Conservation (phyloP, 805 yeast species). For the Lipomyces yamanashiensis region DNA sequence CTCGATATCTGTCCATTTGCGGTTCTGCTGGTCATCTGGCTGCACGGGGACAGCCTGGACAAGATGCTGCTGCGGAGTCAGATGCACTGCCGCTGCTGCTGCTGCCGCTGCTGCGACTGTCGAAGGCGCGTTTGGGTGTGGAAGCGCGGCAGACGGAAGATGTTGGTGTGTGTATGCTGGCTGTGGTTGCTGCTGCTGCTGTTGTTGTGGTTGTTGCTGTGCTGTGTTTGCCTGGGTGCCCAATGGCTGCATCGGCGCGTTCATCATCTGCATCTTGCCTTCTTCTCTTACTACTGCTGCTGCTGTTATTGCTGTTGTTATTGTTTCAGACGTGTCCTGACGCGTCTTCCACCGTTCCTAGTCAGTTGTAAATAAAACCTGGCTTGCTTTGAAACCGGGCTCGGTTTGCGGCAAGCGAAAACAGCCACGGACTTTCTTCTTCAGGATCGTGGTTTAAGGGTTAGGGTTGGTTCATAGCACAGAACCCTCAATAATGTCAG, state of each 20-base stretch:
- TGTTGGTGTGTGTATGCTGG: conserved; percentile 10
- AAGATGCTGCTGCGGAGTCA: conserved; percentile 8
- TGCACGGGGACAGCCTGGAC: neutral
- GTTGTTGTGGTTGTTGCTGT: conserved; percentile 18
- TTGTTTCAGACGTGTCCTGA: conserved; percentile 1
- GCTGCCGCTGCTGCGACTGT: conserved; percentile 9
- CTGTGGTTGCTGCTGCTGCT: conserved; percentile 20
- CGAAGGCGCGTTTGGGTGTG: conserved; percentile 11
- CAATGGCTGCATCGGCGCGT: conserved; percentile 16
- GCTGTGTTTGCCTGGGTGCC: conserved; percentile 7
- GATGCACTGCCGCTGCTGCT: conserved; percentile 10
- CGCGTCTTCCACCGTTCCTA: neutral
- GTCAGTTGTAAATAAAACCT: neutral
- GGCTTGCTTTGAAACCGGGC: neutral
- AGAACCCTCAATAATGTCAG: neutral
- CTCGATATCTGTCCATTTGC: conserved; percentile 34
- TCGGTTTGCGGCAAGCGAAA: too few species aligned
- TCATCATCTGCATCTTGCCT: conserved; percentile 10
- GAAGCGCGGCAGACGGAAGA: conserved; percentile 9
- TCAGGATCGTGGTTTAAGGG: neutral
- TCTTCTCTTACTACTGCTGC: too few species aligned
- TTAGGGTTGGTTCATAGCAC: conserved; percentile 11
- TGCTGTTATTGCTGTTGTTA: neutral
- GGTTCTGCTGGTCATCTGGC: conserved; percentile 27
- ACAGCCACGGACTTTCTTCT: neutral